phyloP scores from a whole-genome alignment of 495 filamentous ascomycete species.

The Delitschia confertaspora region DNA sequence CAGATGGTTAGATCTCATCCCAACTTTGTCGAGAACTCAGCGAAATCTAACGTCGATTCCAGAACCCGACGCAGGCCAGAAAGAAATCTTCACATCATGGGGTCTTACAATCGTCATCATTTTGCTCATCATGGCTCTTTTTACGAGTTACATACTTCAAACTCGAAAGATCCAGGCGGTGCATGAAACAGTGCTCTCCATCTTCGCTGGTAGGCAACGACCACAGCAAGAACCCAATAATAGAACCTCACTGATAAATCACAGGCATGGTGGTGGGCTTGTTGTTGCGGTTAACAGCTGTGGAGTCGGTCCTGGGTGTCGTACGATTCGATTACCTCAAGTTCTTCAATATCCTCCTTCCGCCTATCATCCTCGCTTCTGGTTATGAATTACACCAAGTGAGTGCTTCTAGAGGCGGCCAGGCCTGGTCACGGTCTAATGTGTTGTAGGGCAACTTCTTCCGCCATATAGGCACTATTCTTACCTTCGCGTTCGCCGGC shows the following conservation, averaged over 20 bases:
- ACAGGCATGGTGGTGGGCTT: conserved; percentile 92
- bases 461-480: conserved; percentile 91
- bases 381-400: conserved; percentile 93
- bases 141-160: conserved; percentile 93
- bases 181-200: conserved; percentile 95
- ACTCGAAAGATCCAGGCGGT: conserved; percentile 92
- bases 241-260: conserved; percentile 6
- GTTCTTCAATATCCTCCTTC: conserved; percentile 97
- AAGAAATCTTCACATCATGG: conserved; percentile 92
- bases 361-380: conserved; percentile 92
- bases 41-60: conserved; percentile 15
- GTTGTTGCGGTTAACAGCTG: conserved; percentile 69
- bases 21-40: conserved; percentile 1
- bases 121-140: conserved; percentile 85
- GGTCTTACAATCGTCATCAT: conserved; percentile 92
- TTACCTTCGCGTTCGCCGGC: conserved; percentile 97
- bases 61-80: conserved; percentile 57
- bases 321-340: conserved; percentile 97
- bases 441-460: conserved; percentile 79
- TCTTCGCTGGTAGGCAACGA: conserved; percentile 93
- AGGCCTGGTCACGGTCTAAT: not conserved
- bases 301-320: conserved; percentile 71
- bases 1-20: conserved; percentile 28
- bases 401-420: not conserved
- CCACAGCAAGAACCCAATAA: not conserved